A percentile compares a stretch with the other conserved stretches of the same genome.
Conservation (phyloP, 768 basidiomycete species). For the Mycena galericulata region DNA sequence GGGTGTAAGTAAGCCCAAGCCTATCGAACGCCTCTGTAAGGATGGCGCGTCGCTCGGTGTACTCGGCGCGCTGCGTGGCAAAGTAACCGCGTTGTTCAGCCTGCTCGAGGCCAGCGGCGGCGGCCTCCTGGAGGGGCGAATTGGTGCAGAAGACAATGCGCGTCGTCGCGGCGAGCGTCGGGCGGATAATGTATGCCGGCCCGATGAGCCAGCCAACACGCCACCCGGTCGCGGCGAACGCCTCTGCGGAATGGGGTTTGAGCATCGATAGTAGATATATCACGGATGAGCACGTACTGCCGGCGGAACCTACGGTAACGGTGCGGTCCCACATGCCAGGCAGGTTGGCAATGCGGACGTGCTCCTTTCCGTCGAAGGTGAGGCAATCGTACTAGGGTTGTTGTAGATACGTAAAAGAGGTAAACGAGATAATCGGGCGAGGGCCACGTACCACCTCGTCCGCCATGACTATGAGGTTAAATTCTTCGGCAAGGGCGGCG, state of each 20-base stretch:
- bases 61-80: slow-evolving; percentile 78
- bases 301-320: slow-evolving; percentile 95
- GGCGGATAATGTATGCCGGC: slow-evolving; percentile 82
- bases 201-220: slow-evolving; percentile 97
- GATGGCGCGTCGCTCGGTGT: slow-evolving; percentile 82
- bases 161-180: slow-evolving; percentile 90
- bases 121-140: slow-evolving; percentile 95
- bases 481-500: slow-evolving; percentile 89
- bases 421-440: background rate
- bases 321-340: slow-evolving; percentile 99
- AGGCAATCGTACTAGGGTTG: slow-evolving; percentile 91
- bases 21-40: slow-evolving; percentile 84
- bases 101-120: slow-evolving; percentile 89
- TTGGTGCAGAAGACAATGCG: slow-evolving; percentile 97
- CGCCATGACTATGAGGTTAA: slow-evolving; percentile 91
- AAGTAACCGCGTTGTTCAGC: slow-evolving; percentile 82
- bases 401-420: background rate
- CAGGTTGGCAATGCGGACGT: slow-evolving; percentile 92
- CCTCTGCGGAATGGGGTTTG: slow-evolving; percentile 67
- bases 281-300: slow-evolving; percentile 67
- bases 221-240: slow-evolving; percentile 98
- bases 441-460: slow-evolving; percentile 90
- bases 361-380: slow-evolving; percentile 88
- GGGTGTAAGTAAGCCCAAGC: slow-evolving; percentile 85
- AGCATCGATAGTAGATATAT: background rate